Base-by-base conservation (phyloP, 495 filamentous ascomycete species). In the Trichoderma erinaceum region DNA sequence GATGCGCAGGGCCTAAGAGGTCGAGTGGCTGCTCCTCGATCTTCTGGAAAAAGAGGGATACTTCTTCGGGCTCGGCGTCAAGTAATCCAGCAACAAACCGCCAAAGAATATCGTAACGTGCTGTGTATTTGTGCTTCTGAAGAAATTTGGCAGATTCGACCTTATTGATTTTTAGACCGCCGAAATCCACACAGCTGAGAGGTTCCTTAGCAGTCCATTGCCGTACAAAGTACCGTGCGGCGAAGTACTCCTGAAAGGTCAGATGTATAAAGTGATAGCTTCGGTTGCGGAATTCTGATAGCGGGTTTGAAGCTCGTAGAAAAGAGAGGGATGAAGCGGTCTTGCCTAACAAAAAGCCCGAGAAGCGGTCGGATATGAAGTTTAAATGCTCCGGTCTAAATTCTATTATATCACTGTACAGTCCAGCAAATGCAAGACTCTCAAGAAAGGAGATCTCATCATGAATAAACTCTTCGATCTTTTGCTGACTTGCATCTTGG, bases 41-140 rank as follows among this genome's bases (percentile, higher is more conserved):
- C 58, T 66, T 68, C 38, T 75, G 7, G 58, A 82, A 77, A 71
- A 81, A 81, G 38, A 41, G 21, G 52, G 58, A 44, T 18, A 46
- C 2, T 69, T n/a, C 63, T 32, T 68, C 35, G 6, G 27, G 35
- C 38, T 66, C 66, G 35, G 66, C 67, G 21, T 73, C 63, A 69
- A 82, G 73, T 38, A 81, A 72, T 50, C 80, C 80, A 27, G 76
- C 69, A 50, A 79, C 78, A 73, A 82, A 82, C 41, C 79, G 76
- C 79, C 79, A 82, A 27, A 80, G 69, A 27, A 81, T 70, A 72
- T 79, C 76, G 72, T 79, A 81, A 63, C 75, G 76, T 23, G 67
- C 52, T 44, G 64, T 74, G 68, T 81, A 82, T 74, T 82, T 82
- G 48, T 79, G 43, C 61, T 71, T 38, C 52, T 67, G 69, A 66